Percentiles rank a stretch among this genome's conserved stretches.
Conservation (phyloP, 345 rosid species). For the Combretum micranthum region DNA sequence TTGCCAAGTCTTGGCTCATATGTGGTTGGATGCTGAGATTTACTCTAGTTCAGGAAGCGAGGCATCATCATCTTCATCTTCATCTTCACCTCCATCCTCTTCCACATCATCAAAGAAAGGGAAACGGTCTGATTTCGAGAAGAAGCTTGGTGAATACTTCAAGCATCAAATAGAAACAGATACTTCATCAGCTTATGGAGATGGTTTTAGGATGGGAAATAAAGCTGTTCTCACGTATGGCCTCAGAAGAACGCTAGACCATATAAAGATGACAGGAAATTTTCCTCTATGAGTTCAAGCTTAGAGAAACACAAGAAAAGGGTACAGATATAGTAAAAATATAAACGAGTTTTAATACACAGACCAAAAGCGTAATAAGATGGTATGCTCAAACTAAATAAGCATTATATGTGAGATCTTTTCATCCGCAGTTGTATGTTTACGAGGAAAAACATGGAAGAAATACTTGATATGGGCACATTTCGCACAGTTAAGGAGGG, state of each 20-base stretch:
- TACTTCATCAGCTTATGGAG: slow-evolving; percentile 79
- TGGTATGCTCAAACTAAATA: too few relatives aligned
- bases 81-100: slow-evolving; percentile 37
- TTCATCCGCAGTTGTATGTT: too few relatives aligned
- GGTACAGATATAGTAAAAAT: too few relatives aligned
- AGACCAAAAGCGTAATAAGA: too few relatives aligned
- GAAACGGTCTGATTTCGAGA: slow-evolving; percentile 77
- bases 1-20: slow-evolving; percentile 89
- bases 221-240: slow-evolving; percentile 63
- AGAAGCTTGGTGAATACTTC: slow-evolving; percentile 80
- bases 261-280: slow-evolving; percentile 69
- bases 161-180: slow-evolving; percentile 87
- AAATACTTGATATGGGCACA: too few relatives aligned
- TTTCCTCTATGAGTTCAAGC: slow-evolving; percentile 42
- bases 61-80: slow-evolving; percentile 28
- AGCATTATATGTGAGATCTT: too few relatives aligned
- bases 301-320: too few relatives aligned
- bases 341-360: too few relatives aligned
- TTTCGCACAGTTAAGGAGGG: too few relatives aligned
- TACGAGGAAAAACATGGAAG: too few relatives aligned
- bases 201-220: slow-evolving; percentile 76
- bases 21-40: slow-evolving; percentile 97
- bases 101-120: slow-evolving; percentile 76
- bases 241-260: slow-evolving; percentile 78
- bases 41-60: slow-evolving; percentile 43